Evolutionary conservation across 441 rosid species (phyloP), one percentile per base, ranked within the genome.

Genomic region (Populus hybrid): DNA sequence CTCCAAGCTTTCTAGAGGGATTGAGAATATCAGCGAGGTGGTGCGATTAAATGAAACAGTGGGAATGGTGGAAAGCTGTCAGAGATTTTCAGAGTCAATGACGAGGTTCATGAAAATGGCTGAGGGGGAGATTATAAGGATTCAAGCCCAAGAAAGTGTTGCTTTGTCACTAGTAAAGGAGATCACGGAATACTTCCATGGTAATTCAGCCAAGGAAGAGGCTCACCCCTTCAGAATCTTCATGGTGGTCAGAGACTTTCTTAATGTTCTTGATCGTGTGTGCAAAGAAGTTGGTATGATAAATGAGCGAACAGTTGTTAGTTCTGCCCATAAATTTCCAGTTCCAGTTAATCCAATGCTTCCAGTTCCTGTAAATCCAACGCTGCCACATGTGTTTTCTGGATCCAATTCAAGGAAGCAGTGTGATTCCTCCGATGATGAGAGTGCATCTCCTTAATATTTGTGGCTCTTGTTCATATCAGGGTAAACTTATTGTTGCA

Each of bases 181-280:
- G 74, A 95, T 95, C 71, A 95, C 99, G 4, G 99, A 93, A 79
- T 95, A 93, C 84, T 95, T 95, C 88, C 99, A 95, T 54, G 99
- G 99, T 24, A 89, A 95, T 87, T 95, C 99, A 16, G 91, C 98
- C 0, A 92, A 91, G 85, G 98, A 95, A 88, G 99, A 93, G 86
- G 97, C 96, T 35, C 99, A 92, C 69, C 99, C 99, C 4, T 93
- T 95, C 85, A 86, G 99, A 82, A 95, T 95, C 85, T 95, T 95
- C 87, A 78, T 92, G 98, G 98, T 95, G 73, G 99, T 95, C 54
- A 85, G 98, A 75, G 99, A 95, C 84, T 95, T 95, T 76, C 92
- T 95, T 3, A 78, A 87, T 3, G 85, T 92, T 73, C 93, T 95
- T 10, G 96, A 95, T 77, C 87, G 98, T 77, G 98, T 95, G 8